Conservation (phyloP, 1,139 yeast species). For the Protomyces lactucae-debilis region DNA sequence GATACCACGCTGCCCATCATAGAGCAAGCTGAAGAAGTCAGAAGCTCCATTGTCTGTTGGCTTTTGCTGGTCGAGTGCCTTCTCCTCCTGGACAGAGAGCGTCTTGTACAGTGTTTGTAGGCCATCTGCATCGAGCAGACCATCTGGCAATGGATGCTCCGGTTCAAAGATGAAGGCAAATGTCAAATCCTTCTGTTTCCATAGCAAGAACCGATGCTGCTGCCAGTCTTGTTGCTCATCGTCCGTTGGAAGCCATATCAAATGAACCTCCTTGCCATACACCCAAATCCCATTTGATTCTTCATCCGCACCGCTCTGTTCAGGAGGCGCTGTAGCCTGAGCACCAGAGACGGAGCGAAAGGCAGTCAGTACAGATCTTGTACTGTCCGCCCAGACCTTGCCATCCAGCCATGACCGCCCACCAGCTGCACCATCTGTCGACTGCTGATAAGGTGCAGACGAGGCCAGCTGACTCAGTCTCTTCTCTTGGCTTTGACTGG, state of each 20-base stretch:
- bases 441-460: background rate
- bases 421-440: background rate
- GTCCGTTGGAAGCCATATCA: background rate
- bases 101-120: background rate
- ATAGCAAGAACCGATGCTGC: background rate
- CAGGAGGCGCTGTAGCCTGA: background rate
- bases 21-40: slow-evolving; percentile 10
- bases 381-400: slow-evolving; percentile 8
- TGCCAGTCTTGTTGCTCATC: background rate
- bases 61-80: background rate
- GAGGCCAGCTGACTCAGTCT: background rate
- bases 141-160: background rate
- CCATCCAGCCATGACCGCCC: slow-evolving; percentile 10
- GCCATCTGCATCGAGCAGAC: background rate
- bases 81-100: background rate
- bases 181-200: background rate
- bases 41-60: background rate
- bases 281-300: background rate
- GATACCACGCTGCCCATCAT: slow-evolving; percentile 2
- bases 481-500: background rate
- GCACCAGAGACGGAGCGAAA: background rate
- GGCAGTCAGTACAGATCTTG: background rate
- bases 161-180: background rate
- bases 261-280: background rate
- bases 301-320: background rate